Conservation (phyloP, 208 protist species). For the Leishmania arabica region DNA sequence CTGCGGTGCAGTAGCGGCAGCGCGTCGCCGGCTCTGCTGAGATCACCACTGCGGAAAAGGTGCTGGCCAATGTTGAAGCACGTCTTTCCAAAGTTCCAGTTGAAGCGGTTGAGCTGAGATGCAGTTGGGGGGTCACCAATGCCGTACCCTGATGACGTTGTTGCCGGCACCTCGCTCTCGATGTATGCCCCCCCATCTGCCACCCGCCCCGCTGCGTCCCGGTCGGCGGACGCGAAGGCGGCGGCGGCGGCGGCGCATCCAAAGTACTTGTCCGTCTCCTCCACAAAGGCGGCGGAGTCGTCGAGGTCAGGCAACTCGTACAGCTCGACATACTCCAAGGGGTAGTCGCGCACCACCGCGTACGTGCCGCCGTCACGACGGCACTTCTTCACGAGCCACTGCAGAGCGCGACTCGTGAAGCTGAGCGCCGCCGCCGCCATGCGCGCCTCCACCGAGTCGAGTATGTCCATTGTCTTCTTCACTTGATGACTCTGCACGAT, state of each 20-base stretch:
- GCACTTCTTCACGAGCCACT: constrained; percentile 75
- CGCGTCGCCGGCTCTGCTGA: constrained; percentile 45
- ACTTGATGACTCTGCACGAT: constrained; percentile 76
- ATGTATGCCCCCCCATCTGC: not conserved
- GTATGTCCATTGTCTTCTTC: constrained; percentile 71
- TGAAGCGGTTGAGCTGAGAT: constrained; percentile 29
- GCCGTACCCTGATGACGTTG: constrained; percentile 6
- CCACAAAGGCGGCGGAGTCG: constrained; percentile 22
- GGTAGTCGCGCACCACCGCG: constrained; percentile 57
- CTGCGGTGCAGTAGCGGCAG: constrained; percentile 62
- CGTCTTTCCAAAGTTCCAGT: constrained; percentile 64
- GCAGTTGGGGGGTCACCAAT: constrained; percentile 1
- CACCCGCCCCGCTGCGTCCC: not conserved
- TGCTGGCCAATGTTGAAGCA: constrained; percentile 74
- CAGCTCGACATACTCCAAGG: constrained; percentile 59
- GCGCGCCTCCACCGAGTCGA: constrained; percentile 57
- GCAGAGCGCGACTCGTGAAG: constrained; percentile 79
- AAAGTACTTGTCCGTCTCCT: constrained; percentile 27
- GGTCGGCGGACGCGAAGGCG: not conserved
- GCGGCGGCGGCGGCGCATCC: not conserved
- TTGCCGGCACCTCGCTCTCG: not conserved
- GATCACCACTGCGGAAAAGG: constrained; percentile 44
- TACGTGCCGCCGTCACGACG: constrained; percentile 67
- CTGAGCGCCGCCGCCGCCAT: constrained; percentile 80
- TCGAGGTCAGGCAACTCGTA: constrained; percentile 63